phyloP scores from a whole-genome alignment of 352 stramenopile genomes.

The Phytophthora meadii region DNA sequence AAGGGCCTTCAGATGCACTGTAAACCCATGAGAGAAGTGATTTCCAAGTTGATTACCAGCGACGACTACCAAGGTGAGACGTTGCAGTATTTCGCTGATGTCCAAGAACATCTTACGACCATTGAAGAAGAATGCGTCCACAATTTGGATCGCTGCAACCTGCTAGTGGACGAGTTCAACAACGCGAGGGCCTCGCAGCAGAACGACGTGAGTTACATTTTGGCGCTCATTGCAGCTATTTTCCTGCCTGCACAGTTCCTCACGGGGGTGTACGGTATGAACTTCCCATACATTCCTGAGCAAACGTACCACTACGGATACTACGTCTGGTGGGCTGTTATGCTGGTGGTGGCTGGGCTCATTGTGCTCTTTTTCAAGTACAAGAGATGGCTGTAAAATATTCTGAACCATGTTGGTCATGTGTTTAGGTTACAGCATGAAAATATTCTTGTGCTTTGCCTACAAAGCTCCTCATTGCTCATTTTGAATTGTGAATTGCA shows the following conservation, averaged over 20 bases:
- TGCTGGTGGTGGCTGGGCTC: conserved; percentile 45
- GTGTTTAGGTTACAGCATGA: too few relatives aligned
- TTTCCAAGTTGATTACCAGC: conserved; percentile 65
- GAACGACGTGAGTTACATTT: conserved; percentile 76
- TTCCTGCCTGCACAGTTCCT: conserved; percentile 86
- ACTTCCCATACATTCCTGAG: conserved; percentile 86
- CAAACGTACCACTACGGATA: conserved; percentile 73
- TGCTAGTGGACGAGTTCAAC: conserved; percentile 70
- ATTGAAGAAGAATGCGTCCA: conserved; percentile 80
- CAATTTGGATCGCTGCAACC: conserved; percentile 67
- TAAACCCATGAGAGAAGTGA: conserved; percentile 66
- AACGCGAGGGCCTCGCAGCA: conserved; percentile 62
- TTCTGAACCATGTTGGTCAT: too few relatives aligned
- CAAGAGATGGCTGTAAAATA: conserved; percentile 55
- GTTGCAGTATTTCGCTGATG: conserved; percentile 84
- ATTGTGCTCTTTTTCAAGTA: conserved; percentile 65
- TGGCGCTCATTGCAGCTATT: conserved; percentile 79
- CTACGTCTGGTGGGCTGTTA: conserved; percentile 72
- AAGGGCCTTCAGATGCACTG: conserved; percentile 72
- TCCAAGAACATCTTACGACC: conserved; percentile 81
- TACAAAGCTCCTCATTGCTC: too few relatives aligned
- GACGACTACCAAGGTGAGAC: conserved; percentile 75
- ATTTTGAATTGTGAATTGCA: too few relatives aligned
- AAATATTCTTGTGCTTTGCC: too few relatives aligned
- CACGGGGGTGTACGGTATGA: conserved; percentile 88